Percentiles rank a stretch among this genome's conserved stretches.
Evolutionary conservation across 176 grass and related monocot genomes (phyloP).

Genomic region (Pontederia paniculata): DNA sequence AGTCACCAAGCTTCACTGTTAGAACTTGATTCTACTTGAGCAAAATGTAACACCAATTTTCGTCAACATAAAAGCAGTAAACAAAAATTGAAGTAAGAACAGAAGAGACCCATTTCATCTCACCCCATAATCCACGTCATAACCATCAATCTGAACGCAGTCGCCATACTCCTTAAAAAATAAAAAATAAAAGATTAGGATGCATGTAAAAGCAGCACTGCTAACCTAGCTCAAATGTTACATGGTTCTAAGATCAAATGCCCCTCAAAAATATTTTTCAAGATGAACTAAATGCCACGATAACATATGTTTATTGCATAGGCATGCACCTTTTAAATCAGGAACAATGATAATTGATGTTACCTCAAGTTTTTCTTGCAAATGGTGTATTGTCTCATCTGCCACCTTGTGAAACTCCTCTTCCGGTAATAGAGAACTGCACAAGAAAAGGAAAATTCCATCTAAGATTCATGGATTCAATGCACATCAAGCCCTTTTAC

Average conservation of each 20-base stretch:
- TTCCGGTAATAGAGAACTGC: conserved; percentile 56
- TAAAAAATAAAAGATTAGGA: neutral
- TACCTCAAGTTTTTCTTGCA: conserved; percentile 78
- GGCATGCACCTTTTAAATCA: neutral
- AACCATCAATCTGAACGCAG: conserved; percentile 59
- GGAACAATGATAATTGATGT: too few species aligned
- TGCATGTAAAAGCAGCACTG: too few species aligned
- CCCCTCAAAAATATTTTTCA: neutral
- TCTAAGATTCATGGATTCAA: neutral
- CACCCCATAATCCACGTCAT: conserved; percentile 81
- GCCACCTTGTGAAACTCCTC: conserved; percentile 72
- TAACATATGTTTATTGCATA: neutral
- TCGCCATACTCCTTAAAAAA: conserved; percentile 68
- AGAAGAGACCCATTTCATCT: conserved; percentile 23
- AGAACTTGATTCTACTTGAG: conserved; percentile 94
- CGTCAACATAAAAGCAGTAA: neutral
- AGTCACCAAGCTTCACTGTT: conserved; percentile 60
- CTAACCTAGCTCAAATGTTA: too few species aligned
- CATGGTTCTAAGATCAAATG: conserved; percentile 1
- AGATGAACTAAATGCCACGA: neutral
- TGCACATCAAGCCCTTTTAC: neutral
- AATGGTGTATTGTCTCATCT: conserved; percentile 68
- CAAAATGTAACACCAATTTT: conserved; percentile 10
- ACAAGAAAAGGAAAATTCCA: neutral
- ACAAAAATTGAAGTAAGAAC: neutral